Evolutionary conservation across 2,329 filamentous ascomycete genomes (phyloP).

Genomic region (Tolypocladium amazonense): DNA sequence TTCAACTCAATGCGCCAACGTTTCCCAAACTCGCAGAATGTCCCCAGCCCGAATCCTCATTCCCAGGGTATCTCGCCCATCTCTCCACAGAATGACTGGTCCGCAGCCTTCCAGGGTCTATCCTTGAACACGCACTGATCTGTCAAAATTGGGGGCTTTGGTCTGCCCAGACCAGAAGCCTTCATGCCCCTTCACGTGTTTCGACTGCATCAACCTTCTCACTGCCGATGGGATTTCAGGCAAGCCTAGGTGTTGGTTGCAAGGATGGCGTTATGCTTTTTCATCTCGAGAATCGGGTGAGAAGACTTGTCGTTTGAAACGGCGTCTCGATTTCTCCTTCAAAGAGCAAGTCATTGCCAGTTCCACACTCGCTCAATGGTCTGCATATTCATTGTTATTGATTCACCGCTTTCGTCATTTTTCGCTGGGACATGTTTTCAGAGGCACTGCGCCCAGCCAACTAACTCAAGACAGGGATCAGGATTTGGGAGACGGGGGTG

Average conservation of each 20-base stretch:
- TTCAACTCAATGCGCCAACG: slow-evolving; percentile 37
- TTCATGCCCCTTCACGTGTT: not conserved
- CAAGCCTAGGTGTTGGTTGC: not conserved
- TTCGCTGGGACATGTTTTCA: not conserved
- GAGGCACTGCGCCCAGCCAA: not conserved
- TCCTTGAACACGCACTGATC: slow-evolving; percentile 55
- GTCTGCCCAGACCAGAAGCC: no score
- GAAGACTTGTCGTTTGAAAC: not conserved
- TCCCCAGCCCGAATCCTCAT: slow-evolving; percentile 23
- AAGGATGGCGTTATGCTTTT: not conserved
- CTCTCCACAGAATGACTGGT: slow-evolving; percentile 47
- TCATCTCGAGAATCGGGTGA: not conserved
- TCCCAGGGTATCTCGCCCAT: slow-evolving; percentile 30
- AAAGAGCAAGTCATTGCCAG: not conserved
- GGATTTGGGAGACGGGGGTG: slow-evolving; percentile 5
- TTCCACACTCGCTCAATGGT: not conserved
- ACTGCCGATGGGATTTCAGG: not conserved
- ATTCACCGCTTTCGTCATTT: not conserved
- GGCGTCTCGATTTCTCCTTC: not conserved
- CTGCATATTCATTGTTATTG: slow-evolving; percentile 1
- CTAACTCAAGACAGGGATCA: not conserved
- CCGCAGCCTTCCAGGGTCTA: slow-evolving; percentile 55
- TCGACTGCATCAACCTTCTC: not conserved
- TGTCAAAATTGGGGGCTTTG: not conserved
- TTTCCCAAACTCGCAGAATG: slow-evolving; percentile 29